Evolutionary conservation across 2,329 filamentous ascomycete species (phyloP).

Genomic region (Diaporthe sp.): DNA sequence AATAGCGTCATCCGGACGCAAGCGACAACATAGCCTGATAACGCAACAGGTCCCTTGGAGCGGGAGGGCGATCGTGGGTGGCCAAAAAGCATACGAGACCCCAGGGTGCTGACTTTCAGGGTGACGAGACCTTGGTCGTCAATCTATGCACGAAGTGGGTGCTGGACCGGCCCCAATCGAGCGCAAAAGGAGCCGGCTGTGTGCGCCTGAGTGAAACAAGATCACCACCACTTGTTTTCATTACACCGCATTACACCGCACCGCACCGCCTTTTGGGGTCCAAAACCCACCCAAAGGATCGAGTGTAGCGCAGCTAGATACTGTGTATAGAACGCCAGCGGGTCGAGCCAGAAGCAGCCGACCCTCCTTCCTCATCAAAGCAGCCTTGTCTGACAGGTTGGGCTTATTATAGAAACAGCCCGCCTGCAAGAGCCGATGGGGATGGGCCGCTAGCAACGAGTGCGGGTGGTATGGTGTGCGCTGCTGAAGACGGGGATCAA

Average conservation of each 20-base stretch:
- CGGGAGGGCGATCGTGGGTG: not conserved
- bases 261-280: conserved; percentile 36
- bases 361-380: conserved; percentile 28
- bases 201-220: conserved; percentile 32
- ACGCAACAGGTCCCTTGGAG: not conserved
- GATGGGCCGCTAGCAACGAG: conserved; percentile 18
- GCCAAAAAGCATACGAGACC: not conserved
- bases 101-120: not conserved
- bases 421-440: not conserved
- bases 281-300: conserved; percentile 27
- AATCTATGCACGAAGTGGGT: not conserved
- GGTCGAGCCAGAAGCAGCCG: conserved; percentile 29
- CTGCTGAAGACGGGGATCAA: conserved; percentile 1
- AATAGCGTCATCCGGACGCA: conserved; percentile 23
- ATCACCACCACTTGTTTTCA: conserved; percentile 22
- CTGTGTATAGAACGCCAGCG: not conserved
- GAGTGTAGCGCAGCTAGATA: not conserved
- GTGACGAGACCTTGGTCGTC: not conserved
- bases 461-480: conserved; percentile 4
- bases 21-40: not conserved
- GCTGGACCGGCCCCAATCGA: not conserved
- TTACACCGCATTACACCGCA: conserved; percentile 16
- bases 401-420: conserved; percentile 29
- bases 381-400: conserved; percentile 24
- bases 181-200: conserved; percentile 22